A percentile compares a stretch with the other conserved stretches of the same genome.
Evolutionary conservation across 495 filamentous ascomycete genomes (phyloP).

Genomic region (Ramalina peruviana): DNA sequence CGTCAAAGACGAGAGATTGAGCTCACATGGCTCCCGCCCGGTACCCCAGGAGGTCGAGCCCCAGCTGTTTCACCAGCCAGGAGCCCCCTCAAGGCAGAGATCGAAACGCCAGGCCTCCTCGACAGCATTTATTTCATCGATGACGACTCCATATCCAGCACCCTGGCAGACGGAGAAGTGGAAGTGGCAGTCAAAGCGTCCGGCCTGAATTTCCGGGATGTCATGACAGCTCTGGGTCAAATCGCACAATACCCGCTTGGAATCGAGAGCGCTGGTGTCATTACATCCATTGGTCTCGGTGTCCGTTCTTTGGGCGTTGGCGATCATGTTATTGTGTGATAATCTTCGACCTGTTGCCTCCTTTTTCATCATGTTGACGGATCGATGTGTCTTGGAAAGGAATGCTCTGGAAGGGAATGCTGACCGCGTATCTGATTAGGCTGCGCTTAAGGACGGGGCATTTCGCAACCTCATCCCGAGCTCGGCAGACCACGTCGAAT

Average conservation of each 20-base stretch:
- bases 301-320: too few relatives aligned
- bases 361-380: too few relatives aligned
- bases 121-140: conserved; percentile 24
- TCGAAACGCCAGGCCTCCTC: conserved; percentile 12
- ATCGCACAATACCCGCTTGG: conserved; percentile 20
- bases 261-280: conserved; percentile 24
- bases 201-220: conserved; percentile 29
- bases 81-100: conserved; percentile 2
- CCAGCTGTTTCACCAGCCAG: not conserved
- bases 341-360: too few relatives aligned
- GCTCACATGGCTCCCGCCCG: not conserved
- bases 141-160: conserved; percentile 7
- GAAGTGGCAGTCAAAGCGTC: conserved; percentile 21
- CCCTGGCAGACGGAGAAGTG: conserved; percentile 18
- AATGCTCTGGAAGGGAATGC: too few relatives aligned
- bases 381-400: too few relatives aligned
- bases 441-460: not conserved
- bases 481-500: conserved; percentile 10
- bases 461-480: not conserved
- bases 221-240: conserved; percentile 26
- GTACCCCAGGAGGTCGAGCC: not conserved
- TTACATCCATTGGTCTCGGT: conserved; percentile 8
- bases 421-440: too few relatives aligned
- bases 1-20: conserved; percentile 8
- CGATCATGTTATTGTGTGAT: too few relatives aligned